Conservation (phyloP, 371 early-diverging fungal genomes). For the Basidiobolus meristosporus region DNA sequence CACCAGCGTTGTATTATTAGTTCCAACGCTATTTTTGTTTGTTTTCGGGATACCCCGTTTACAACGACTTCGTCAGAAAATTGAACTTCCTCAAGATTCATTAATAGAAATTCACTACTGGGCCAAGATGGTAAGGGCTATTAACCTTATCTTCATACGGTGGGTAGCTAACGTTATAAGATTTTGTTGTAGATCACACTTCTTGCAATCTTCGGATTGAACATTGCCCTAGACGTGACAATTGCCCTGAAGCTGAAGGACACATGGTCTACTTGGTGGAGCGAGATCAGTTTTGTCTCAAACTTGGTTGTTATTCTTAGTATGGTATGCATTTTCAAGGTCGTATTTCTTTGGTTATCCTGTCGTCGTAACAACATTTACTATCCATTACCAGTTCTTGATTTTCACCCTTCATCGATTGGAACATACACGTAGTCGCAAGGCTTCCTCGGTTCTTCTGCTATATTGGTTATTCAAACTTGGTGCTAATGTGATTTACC, state of each 20-base stretch:
- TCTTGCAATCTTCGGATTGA: conserved; percentile 2
- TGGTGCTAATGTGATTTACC: conserved; percentile 17
- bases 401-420: conserved; percentile 36
- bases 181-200: conserved; percentile 8
- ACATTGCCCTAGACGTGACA: background rate
- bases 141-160: background rate
- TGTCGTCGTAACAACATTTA: conserved; percentile 4
- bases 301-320: conserved; percentile 4
- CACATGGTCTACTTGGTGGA: background rate
- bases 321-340: conserved; percentile 9
- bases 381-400: conserved; percentile 12
- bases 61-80: conserved; percentile 2
- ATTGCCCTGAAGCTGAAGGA: background rate
- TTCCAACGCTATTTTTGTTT: background rate
- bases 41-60: conserved; percentile 1
- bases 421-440: conserved; percentile 38
- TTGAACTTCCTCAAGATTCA: conserved; percentile 1
- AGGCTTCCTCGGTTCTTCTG: conserved; percentile 45
- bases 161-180: conserved; percentile 6
- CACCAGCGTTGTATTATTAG: conserved; percentile 22
- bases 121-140: background rate
- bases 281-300: conserved; percentile 2
- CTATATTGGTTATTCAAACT: conserved; percentile 59
- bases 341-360: conserved; percentile 7
- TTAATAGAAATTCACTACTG: background rate